Evolutionary conservation across 2,329 filamentous ascomycete genomes (phyloP).

Genomic region (Arthroderma sp.): DNA sequence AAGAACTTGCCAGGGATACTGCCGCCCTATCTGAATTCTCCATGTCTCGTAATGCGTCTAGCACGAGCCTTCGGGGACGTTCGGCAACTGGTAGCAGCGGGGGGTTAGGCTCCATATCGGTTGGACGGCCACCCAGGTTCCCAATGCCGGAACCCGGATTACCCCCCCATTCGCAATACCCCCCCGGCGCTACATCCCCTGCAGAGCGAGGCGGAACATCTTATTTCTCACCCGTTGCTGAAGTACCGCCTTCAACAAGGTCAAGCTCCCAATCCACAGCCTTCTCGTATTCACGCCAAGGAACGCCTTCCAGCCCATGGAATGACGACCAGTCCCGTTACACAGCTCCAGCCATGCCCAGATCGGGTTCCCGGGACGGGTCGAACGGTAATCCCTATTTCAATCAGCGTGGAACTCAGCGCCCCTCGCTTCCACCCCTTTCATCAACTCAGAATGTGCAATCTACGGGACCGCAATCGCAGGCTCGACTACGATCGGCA

Average conservation of each 20-base stretch:
- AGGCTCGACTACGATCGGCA: constrained; percentile 72
- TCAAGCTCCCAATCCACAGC: constrained; percentile 46
- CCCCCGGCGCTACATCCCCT: constrained; percentile 44
- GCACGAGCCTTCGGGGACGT: constrained; percentile 58
- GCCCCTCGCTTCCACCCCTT: constrained; percentile 69
- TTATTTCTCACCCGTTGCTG: constrained; percentile 80
- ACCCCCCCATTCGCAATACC: constrained; percentile 52
- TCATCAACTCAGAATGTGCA: constrained; percentile 39
- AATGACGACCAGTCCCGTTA: constrained; percentile 62
- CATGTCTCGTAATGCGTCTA: constrained; percentile 57
- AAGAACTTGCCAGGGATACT: constrained; percentile 30
- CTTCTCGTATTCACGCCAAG: constrained; percentile 67
- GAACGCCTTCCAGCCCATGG: constrained; percentile 50
- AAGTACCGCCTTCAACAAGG: constrained; percentile 45
- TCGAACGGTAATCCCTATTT: constrained; percentile 51
- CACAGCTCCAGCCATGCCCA: constrained; percentile 74
- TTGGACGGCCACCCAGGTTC: constrained; percentile 55
- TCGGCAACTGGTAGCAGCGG: constrained; percentile 55
- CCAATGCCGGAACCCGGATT: constrained; percentile 51
- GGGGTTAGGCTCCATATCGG: constrained; percentile 23
- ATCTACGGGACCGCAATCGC: constrained; percentile 37
- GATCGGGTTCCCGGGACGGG: constrained; percentile 66
- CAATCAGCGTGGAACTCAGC: constrained; percentile 43
- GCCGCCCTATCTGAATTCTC: constrained; percentile 36
- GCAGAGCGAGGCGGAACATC: constrained; percentile 56